Conservation (phyloP, 768 basidiomycete species). For the Scleroderma bovista region DNA sequence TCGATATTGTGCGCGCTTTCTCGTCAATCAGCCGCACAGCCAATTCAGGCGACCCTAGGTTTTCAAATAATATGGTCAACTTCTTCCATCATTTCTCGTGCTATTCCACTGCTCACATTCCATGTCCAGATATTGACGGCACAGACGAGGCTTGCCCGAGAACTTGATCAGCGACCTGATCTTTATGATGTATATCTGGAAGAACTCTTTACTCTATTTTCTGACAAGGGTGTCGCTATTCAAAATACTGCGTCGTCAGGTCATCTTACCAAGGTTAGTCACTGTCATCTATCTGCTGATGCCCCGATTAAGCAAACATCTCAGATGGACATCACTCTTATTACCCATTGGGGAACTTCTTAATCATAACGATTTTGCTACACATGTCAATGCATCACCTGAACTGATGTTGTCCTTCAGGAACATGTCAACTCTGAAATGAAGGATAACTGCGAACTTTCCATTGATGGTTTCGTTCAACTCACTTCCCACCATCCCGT, state of each 20-base stretch:
- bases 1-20: constrained; percentile 80
- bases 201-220: too few species aligned
- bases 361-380: constrained; percentile 61
- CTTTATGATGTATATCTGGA: too few species aligned
- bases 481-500: constrained; percentile 58
- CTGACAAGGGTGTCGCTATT: too few species aligned
- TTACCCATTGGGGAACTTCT: constrained; percentile 91
- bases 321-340: constrained; percentile 76
- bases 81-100: neutral
- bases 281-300: constrained; percentile 4
- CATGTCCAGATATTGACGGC: constrained; percentile 64
- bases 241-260: constrained; percentile 73
- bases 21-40: constrained; percentile 79
- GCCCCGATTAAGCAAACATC: constrained; percentile 3
- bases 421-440: too few species aligned
- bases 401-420: too few species aligned
- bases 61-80: constrained; percentile 84
- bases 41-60: too few species aligned
- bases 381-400: too few species aligned
- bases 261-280: constrained; percentile 53
- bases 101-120: neutral
- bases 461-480: constrained; percentile 48
- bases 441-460: constrained; percentile 44
- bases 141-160: too few species aligned
- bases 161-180: too few species aligned